Conservation (phyloP, 805 yeast genomes). For the Maudiozyma turicensis region DNA sequence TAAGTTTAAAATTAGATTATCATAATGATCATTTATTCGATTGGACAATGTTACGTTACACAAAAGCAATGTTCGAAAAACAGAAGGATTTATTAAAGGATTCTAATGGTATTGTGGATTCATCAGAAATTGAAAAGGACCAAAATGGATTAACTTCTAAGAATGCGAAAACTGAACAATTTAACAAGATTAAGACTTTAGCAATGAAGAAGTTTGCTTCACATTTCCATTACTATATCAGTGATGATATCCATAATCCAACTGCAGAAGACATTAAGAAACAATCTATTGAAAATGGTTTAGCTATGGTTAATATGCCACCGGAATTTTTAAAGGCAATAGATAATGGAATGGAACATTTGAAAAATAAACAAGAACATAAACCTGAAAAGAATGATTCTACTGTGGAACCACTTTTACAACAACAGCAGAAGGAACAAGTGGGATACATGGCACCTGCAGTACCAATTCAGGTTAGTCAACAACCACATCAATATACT, state of each 20-base stretch:
- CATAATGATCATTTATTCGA: slow-evolving; percentile 91
- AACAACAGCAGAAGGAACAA: slow-evolving; percentile 12
- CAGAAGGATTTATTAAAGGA: slow-evolving; percentile 13
- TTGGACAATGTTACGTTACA: slow-evolving; percentile 63
- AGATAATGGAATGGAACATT: slow-evolving; percentile 25
- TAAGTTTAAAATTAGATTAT: slow-evolving; percentile 79
- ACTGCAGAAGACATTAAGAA: slow-evolving; percentile 28
- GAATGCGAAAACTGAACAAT: slow-evolving; percentile 24
- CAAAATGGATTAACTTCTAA: background rate
- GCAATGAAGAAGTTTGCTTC: slow-evolving; percentile 30
- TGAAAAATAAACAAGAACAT: slow-evolving; percentile 19
- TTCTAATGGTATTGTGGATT: background rate
- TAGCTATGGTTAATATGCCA: slow-evolving; percentile 21
- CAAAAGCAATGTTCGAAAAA: slow-evolving; percentile 27
- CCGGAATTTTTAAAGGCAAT: slow-evolving; percentile 24
- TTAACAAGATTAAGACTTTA: slow-evolving; percentile 25
- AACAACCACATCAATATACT: slow-evolving; percentile 14
- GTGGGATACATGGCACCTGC: slow-evolving; percentile 2
- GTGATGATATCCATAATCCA: slow-evolving; percentile 27
- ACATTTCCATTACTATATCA: slow-evolving; percentile 29
- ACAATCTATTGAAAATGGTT: slow-evolving; percentile 21
- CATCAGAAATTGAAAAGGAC: background rate
- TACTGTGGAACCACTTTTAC: slow-evolving; percentile 7
- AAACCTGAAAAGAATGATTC: background rate
- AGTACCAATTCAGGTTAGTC: slow-evolving; percentile 1